Conservation (phyloP, 495 filamentous ascomycete genomes). For the Trypethelium eluteriae region DNA sequence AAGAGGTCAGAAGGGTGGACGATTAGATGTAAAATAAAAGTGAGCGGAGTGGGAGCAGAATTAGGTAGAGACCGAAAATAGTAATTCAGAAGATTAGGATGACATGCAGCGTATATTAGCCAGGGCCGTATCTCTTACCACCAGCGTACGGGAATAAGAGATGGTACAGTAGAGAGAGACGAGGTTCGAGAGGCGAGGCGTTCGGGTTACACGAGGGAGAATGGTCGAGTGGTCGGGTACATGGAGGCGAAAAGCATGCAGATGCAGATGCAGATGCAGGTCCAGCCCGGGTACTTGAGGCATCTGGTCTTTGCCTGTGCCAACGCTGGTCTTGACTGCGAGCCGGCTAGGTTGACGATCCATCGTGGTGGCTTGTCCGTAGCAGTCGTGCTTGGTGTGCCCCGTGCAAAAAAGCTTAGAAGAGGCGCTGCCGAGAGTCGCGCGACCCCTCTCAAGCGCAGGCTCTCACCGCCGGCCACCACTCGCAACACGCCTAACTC, state of each 20-base stretch:
- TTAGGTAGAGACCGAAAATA: conserved; percentile 11
- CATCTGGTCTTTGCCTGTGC: neutral
- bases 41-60: neutral
- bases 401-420: neutral
- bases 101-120: conserved; percentile 3
- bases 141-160: too few relatives aligned
- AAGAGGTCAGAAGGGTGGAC: neutral
- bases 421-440: neutral
- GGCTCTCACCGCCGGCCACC: neutral
- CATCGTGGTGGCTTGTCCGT: conserved; percentile 2
- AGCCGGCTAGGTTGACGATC: conserved; percentile 9
- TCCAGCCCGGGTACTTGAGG: conserved; percentile 1
- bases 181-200: neutral
- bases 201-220: conserved; percentile 2
- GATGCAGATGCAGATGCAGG: conserved; percentile 11
- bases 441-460: too few relatives aligned
- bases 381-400: neutral
- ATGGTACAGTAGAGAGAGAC: neutral
- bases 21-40: neutral
- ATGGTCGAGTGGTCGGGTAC: neutral
- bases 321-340: neutral
- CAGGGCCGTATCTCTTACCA: conserved; percentile 1
- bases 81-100: neutral
- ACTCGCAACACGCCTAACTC: conserved; percentile 2
- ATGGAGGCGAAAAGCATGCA: conserved; percentile 6